A percentile compares a stretch with the other conserved stretches of the same genome.
Conservation (phyloP, 1,139 yeast species). For the Protomyces gravidus region DNA sequence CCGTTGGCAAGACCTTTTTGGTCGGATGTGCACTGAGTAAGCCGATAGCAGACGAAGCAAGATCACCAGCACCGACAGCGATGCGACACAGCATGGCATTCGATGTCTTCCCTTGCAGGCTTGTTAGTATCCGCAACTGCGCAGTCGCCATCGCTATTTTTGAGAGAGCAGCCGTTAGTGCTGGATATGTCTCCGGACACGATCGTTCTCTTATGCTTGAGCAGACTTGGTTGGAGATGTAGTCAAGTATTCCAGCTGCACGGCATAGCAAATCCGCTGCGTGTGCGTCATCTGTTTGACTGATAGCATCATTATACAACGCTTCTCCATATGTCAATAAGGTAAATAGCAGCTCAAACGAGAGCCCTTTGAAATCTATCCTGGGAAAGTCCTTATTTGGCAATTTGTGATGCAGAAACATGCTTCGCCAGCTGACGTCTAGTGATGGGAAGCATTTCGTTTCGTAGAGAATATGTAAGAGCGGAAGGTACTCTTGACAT, state of each 20-base stretch:
- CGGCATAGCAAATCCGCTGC: slow-evolving; percentile 1
- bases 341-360: slow-evolving; percentile 12
- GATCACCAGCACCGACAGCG: slow-evolving; percentile 20
- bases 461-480: neutral
- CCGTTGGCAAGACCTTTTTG: slow-evolving; percentile 2
- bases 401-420: slow-evolving; percentile 7
- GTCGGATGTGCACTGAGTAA: slow-evolving; percentile 14
- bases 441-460: neutral
- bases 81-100: slow-evolving; percentile 14
- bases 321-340: slow-evolving; percentile 23
- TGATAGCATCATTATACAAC: slow-evolving; percentile 10
- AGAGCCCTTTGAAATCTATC: slow-evolving; percentile 12
- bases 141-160: slow-evolving; percentile 13
- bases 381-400: slow-evolving; percentile 20
- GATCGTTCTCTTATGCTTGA: neutral
- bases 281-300: neutral
- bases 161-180: neutral
- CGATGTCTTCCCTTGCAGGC: slow-evolving; percentile 7
- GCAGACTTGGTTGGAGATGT: neutral
- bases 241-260: slow-evolving; percentile 19
- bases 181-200: slow-evolving; percentile 20
- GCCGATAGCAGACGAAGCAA: slow-evolving; percentile 11
- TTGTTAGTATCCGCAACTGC: neutral
- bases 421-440: slow-evolving; percentile 16
- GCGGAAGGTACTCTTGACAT: slow-evolving; percentile 18